Evolutionary conservation across 2,329 filamentous ascomycete genomes (phyloP).

Genomic region (Biscogniauxia marginata): DNA sequence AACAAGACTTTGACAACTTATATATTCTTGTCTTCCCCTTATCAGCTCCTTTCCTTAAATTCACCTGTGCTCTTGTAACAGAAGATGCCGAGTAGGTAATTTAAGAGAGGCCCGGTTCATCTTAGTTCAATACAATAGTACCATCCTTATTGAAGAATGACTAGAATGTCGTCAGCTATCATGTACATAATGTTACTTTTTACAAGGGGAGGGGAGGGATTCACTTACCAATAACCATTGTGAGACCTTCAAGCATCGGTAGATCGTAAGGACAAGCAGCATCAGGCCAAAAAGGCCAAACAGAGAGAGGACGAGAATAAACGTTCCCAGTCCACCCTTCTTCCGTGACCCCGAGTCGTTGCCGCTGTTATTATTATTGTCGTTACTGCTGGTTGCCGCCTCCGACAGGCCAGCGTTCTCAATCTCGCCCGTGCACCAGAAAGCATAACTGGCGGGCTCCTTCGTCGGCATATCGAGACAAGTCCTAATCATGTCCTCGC

Average conservation of each 20-base stretch:
- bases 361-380: not conserved
- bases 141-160: not conserved
- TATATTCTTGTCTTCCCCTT: too few relatives aligned
- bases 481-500: not conserved
- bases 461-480: constrained; percentile 4
- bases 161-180: not conserved
- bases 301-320: not conserved
- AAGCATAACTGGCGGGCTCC: constrained; percentile 1
- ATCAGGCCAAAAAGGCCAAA: not conserved
- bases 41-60: too few relatives aligned
- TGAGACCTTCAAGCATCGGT: not conserved
- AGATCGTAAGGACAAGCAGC: not conserved
- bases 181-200: not conserved
- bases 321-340: not conserved
- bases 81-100: too few relatives aligned
- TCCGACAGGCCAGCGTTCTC: constrained; percentile 17
- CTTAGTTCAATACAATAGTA: not conserved
- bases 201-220: too few relatives aligned
- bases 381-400: not conserved
- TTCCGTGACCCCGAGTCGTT: not conserved
- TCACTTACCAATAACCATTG: not conserved
- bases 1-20: too few relatives aligned
- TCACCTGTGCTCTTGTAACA: too few relatives aligned
- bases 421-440: constrained; percentile 4
- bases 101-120: too few relatives aligned